A percentile compares a stretch with the other conserved stretches of the same genome.
Conservation (phyloP, 139 green algal genomes). For the Chlamydomonas incerta region DNA sequence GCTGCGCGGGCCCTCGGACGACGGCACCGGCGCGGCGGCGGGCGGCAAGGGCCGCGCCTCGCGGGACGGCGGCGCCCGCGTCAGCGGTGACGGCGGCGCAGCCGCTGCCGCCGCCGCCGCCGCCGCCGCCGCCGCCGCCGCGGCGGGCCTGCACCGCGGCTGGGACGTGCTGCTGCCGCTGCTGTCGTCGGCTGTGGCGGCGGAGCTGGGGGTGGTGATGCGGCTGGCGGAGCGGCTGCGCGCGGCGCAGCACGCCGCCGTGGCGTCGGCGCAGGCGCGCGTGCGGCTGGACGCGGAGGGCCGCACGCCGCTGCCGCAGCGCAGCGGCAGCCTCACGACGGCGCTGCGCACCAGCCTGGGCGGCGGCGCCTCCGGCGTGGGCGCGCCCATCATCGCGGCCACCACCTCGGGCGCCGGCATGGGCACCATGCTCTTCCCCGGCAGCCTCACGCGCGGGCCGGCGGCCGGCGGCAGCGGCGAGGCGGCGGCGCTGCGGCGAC, state of each 20-base stretch:
- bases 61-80: too few relatives aligned
- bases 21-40: not conserved
- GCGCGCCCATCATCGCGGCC: too few relatives aligned
- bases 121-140: not conserved
- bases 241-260: not conserved
- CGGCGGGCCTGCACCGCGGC: not conserved
- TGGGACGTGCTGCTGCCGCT: constrained; percentile 25
- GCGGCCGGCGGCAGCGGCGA: not conserved
- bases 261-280: not conserved
- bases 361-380: too few relatives aligned
- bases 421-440: too few relatives aligned
- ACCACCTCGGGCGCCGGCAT: too few relatives aligned
- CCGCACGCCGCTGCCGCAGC: too few relatives aligned
- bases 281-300: too few relatives aligned
- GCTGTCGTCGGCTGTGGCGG: not conserved
- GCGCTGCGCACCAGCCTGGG: too few relatives aligned
- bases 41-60: too few relatives aligned
- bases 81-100: not conserved
- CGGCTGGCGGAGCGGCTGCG: constrained; percentile 1
- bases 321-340: too few relatives aligned
- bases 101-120: not conserved
- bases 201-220: not conserved
- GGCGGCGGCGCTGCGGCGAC: not conserved
- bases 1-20: not conserved
- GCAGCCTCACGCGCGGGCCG: too few relatives aligned